Percentiles rank a stretch among this genome's conserved stretches.
Evolutionary conservation across 306 rosid genomes (phyloP).

Genomic region (Mimosa bimucronata): DNA sequence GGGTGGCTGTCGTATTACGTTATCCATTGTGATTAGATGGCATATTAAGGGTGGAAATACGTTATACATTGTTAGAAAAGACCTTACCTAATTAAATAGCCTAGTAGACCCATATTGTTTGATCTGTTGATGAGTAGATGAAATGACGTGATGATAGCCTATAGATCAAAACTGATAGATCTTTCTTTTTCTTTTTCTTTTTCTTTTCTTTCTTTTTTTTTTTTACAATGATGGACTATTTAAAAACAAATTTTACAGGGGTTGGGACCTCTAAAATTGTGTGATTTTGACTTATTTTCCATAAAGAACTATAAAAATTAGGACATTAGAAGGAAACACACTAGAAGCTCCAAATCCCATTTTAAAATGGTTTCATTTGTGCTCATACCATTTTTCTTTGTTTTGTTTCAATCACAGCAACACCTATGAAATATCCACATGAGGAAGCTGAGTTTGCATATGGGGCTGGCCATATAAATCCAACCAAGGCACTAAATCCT

Average conservation of each 20-base stretch:
- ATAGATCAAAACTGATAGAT: neutral
- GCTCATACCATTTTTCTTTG: neutral
- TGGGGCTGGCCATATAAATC: slow-evolving; percentile 51
- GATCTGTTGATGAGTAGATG: neutral
- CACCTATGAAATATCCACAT: neutral
- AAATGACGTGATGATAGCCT: neutral
- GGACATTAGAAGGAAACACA: no score
- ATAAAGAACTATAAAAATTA: no score
- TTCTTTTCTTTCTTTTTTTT: no score
- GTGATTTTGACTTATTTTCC: no score
- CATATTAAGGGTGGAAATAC: no score
- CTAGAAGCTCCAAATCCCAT: no score
- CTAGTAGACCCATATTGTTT: no score
- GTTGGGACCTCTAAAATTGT: no score
- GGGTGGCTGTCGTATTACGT: no score
- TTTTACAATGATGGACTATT: neutral
- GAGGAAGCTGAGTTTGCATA: slow-evolving; percentile 47
- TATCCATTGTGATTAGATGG: no score
- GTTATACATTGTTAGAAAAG: no score
- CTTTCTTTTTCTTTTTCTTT: neutral
- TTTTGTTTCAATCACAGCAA: slow-evolving; percentile 30
- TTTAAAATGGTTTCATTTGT: neutral
- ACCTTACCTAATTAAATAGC: no score
- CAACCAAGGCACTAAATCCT: slow-evolving; percentile 37
- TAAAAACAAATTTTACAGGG: neutral